Conservation (phyloP, 2,329 filamentous ascomycete species). For the Sarocladiaceae sp. region DNA sequence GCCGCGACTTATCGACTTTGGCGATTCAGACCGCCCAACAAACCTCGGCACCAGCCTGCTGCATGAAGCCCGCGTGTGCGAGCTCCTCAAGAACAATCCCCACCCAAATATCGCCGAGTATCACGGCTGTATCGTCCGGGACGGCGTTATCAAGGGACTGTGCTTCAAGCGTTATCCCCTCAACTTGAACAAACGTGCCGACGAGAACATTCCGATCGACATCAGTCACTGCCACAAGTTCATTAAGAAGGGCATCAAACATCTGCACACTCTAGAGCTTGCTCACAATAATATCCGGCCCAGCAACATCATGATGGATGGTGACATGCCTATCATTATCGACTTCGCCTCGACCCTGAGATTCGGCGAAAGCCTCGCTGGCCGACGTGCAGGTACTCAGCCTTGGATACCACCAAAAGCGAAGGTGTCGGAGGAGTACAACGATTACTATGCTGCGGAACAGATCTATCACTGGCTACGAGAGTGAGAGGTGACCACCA, state of each 20-base stretch:
- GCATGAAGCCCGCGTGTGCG: conserved; percentile 5
- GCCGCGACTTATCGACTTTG: conserved; percentile 3
- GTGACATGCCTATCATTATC: conserved; percentile 24
- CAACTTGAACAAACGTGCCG: background rate
- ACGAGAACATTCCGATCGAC: conserved; percentile 5
- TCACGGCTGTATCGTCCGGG: conserved; percentile 6
- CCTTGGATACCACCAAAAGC: conserved; percentile 6
- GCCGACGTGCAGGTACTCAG: background rate
- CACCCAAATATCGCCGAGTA: conserved; percentile 5
- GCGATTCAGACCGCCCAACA: background rate
- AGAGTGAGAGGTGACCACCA: background rate
- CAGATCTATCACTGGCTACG: conserved; percentile 8
- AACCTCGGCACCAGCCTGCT: background rate
- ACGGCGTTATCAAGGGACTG: conserved; percentile 3
- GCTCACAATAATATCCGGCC: conserved; percentile 29
- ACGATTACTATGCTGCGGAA: conserved; percentile 6
- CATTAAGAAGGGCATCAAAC: conserved; percentile 18
- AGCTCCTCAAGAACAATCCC: background rate
- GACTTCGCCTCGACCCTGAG: conserved; percentile 24
- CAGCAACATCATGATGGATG: conserved; percentile 25
- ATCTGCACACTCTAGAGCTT: conserved; percentile 25
- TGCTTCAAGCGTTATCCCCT: conserved; percentile 4
- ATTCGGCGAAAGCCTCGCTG: background rate
- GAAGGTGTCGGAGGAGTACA: background rate
- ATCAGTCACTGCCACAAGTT: conserved; percentile 7